Evolutionary conservation across 257 asterid genomes (phyloP), one percentile per base, ranked within the genome.

Genomic region (Leonotis leonurus): DNA sequence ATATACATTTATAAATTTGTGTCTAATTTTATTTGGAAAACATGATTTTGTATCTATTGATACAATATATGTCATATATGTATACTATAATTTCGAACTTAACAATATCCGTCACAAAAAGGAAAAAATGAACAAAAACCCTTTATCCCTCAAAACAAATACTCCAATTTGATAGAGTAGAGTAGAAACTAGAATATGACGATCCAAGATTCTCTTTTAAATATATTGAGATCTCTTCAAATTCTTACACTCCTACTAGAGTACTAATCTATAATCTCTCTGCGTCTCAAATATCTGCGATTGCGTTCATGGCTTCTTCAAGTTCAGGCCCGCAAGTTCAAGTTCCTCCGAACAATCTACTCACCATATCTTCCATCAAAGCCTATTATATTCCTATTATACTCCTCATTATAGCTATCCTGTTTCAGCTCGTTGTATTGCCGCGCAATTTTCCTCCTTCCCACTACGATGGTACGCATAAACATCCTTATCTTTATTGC

Each of bases 401-500:
- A 27, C 89, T 93, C 27, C 77, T 93, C 13, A 76, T 71, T 2
- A 43, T 82, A 6, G 70, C 96, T n/a, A 37, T 93, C 48, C 79
- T 82, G 81, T 87, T 73, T 68, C 97, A 93, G 79, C 83, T 93
- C 25, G 82, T 87, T 62, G 83, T 85, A 41, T 60, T 81, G 74
- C 99, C 92, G 40, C 86, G 89, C 50, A 78, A 77, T 52, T 93
- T 81, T 56, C 99, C 97, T 11, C 83, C 78, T 16, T 74, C 96
- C 21, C 82, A 93, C 76, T 93, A 93, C 70, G 89, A 87, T 35
- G 94, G 99, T 90, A 71, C 49, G 53, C 51, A 26, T 22, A 45
- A 67, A 40, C 58, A 32, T 39, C 11, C 50, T 37, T 8, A 29
- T n/a, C 45, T 14, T 4, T 20, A 32, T 40, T 13, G 17, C 29